Evolutionary conservation across 352 stramenopile genomes (phyloP), one percentile per base, ranked within the genome.

Genomic region (Phytophthora capsici): DNA sequence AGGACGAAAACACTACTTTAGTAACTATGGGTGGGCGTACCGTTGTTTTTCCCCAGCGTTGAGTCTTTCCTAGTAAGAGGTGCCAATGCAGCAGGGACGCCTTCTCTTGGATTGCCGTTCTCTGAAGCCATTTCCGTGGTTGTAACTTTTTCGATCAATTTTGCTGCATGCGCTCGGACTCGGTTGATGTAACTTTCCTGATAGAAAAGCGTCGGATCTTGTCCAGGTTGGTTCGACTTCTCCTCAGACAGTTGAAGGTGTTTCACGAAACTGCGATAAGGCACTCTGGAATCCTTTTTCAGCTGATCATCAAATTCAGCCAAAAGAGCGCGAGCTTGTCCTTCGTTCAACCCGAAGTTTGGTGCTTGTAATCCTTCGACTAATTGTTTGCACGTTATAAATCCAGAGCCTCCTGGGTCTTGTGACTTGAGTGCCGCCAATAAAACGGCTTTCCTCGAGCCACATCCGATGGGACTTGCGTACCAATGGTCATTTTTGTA

Each of bases 401-500:
- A 73, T 6, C 81, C 78, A 4, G 65, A 73, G 49, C 66, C 73
- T 19, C 23, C 45, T 22, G 57, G 46, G 62, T 90, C 78, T 4
- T 70, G 68, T 23, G 73, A 62, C 51, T 78, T 82, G 23, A 88
- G 48, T 25, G 77, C 68, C 4, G 73, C 57, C 2, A 84, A 63
- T 45, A 90, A 16, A 5, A 88, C 79, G 1, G 81, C 78, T 6
- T 68, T 65, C 36, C 69, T 81, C 28, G 78, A 90, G 9, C 81
- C 81, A 19, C 50, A 53, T 2, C 75, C 78, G 17, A 87, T 66
- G 4, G 75, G 75, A 47, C 78, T 90, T 4, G 47, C 64, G 48
- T 87, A 88, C 79, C 79, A 90, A 5, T 71, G 43, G 14, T 88
- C 77, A 44, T 84, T 63, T 55, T 88, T 90, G 69, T 84, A 90